A percentile compares a stretch with the other conserved stretches of the same genome.
phyloP scores from a whole-genome alignment of 345 rosid genomes.

The Eucalyptus guilfoylei region DNA sequence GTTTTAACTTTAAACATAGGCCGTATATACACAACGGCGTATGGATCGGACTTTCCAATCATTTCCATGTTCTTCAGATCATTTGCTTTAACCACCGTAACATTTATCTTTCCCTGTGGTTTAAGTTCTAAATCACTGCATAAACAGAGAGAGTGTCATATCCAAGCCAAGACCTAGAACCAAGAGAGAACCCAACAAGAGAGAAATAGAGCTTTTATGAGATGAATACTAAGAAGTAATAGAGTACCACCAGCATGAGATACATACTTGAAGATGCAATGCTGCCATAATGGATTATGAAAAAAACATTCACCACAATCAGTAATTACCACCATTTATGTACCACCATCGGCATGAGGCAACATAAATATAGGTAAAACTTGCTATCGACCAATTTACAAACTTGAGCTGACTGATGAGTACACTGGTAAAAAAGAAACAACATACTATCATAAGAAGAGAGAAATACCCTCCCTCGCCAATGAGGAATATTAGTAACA shows the following conservation, averaged over 20 bases:
- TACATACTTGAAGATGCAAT: background rate
- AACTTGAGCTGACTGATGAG: background rate
- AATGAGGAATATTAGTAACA: background rate
- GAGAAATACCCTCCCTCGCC: background rate
- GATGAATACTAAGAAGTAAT: background rate
- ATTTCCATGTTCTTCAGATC: conserved; percentile 95
- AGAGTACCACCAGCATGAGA: background rate
- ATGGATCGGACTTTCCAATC: conserved; percentile 99
- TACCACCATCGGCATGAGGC: background rate
- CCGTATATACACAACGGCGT: conserved; percentile 57
- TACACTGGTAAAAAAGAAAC: background rate
- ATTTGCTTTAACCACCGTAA: conserved; percentile 66
- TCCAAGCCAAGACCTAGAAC: background rate
- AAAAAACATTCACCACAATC: background rate
- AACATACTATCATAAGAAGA: background rate
- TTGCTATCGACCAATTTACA: background rate
- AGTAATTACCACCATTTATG: background rate
- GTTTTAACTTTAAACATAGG: conserved; percentile 88
- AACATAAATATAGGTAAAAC: background rate
- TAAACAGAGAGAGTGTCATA: background rate
- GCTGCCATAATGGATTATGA: background rate
- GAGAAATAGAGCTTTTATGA: background rate
- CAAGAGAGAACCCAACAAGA: background rate
- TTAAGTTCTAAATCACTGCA: conserved; percentile 94
- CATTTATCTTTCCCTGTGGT: conserved; percentile 79